These are phyloP conservation scores for Diaporthe velutina DNA, from an alignment of 2,329 filamentous ascomycete genomes.

Conservation along the genomic window DNA sequence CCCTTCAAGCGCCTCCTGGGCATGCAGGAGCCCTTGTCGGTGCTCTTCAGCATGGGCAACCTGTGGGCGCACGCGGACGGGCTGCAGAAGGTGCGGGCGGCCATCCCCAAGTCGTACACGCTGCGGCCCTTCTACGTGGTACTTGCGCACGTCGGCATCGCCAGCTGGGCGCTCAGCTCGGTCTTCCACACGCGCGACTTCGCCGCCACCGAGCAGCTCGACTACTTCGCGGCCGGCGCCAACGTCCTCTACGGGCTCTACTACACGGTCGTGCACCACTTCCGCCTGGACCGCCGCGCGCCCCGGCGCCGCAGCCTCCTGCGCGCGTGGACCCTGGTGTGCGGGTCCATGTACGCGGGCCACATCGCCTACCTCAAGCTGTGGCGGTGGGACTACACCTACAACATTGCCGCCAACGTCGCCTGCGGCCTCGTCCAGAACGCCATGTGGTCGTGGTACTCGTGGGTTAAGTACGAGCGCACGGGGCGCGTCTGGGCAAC, in stretches of 20 bases:
- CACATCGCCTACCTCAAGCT: constrained; percentile 89
- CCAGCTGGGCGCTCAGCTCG: constrained; percentile 89
- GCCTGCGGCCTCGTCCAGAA: constrained; percentile 85
- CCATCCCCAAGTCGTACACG: constrained; percentile 79
- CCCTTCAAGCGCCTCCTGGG: constrained; percentile 92
- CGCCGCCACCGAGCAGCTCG: constrained; percentile 86
- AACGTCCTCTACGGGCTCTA: constrained; percentile 93
- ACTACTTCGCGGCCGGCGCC: constrained; percentile 95
- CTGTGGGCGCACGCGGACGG: constrained; percentile 87
- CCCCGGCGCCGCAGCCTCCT: constrained; percentile 64
- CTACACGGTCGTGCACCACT: constrained; percentile 84
- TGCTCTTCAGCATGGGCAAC: constrained; percentile 94
- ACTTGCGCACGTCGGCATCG: constrained; percentile 85
- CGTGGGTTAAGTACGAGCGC: constrained; percentile 78
- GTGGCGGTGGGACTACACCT: constrained; percentile 93
- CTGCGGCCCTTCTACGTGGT: constrained; percentile 84
- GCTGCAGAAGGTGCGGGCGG: constrained; percentile 76
- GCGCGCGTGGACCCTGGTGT: constrained; percentile 81
- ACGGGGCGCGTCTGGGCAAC: constrained; percentile 83
- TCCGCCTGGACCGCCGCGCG: constrained; percentile 77
- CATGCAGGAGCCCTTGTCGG: constrained; percentile 94
- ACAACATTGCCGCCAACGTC: constrained; percentile 98
- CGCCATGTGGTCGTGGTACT: constrained; percentile 87
- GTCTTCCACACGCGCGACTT: constrained; percentile 95
- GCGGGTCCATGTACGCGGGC: constrained; percentile 75